A percentile compares a stretch with the other conserved stretches of the same genome.
These are phyloP conservation scores for Russula sp. DNA, from an alignment of 768 basidiomycete species.

Conservation along the genomic window DNA sequence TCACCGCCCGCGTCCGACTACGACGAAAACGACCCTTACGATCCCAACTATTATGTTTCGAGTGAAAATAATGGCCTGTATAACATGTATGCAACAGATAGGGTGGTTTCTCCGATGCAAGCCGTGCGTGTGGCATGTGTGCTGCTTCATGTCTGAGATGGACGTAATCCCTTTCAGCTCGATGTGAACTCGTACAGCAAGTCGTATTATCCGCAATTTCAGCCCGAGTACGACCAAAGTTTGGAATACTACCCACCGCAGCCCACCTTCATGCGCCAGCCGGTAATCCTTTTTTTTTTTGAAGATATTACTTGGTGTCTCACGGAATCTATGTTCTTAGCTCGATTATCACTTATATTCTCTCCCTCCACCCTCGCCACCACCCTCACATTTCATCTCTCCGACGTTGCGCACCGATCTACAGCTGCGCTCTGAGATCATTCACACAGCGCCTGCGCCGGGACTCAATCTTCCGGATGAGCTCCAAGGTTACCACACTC, in stretches of 20 bases:
- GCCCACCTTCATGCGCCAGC: slow-evolving; percentile 56
- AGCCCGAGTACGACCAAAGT: slow-evolving; percentile 33
- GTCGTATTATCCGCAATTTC: slow-evolving; percentile 28
- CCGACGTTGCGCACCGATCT: slow-evolving; percentile 61
- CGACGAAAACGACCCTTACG: slow-evolving; percentile 31
- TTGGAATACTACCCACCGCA: slow-evolving; percentile 39
- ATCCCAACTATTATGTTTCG: slow-evolving; percentile 28
- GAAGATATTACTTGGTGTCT: background rate
- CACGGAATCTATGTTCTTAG: slow-evolving; percentile 35
- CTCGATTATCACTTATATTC: slow-evolving; percentile 93
- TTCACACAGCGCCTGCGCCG: slow-evolving; percentile 33
- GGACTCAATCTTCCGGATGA: slow-evolving; percentile 74
- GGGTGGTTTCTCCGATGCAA: slow-evolving; percentile 33
- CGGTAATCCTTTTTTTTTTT: slow-evolving; percentile 41
- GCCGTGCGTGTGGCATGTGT: slow-evolving; percentile 25
- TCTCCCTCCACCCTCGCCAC: slow-evolving; percentile 52
- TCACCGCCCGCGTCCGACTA: slow-evolving; percentile 26
- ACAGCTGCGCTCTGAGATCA: slow-evolving; percentile 43
- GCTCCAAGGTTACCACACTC: slow-evolving; percentile 83
- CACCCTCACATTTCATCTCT: slow-evolving; percentile 75
- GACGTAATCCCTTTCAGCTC: slow-evolving; percentile 22
- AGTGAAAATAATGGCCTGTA: slow-evolving; percentile 25
- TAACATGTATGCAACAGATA: slow-evolving; percentile 26
- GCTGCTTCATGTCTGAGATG: slow-evolving; percentile 22
- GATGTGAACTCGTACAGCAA: slow-evolving; percentile 26